phyloP scores from a whole-genome alignment of 768 basidiomycete species.

The Mycena crocata region DNA sequence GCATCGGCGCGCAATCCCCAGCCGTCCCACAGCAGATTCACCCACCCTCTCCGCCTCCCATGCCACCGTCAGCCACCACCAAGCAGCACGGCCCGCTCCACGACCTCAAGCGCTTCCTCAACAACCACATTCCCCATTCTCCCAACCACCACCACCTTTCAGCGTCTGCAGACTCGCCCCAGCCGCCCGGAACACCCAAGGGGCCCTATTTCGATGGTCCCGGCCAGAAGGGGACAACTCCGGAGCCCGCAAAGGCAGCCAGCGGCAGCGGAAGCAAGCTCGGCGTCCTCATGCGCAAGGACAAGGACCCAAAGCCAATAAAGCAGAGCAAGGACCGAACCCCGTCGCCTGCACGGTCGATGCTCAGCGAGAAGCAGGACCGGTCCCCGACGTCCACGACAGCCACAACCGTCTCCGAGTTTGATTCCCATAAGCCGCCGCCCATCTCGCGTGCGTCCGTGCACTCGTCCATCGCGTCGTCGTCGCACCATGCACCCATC shows the following conservation, averaged over 20 bases:
- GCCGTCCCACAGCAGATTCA: neutral
- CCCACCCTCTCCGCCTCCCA: slow-evolving; percentile 35
- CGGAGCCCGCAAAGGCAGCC: slow-evolving; percentile 7
- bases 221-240: slow-evolving; percentile 8
- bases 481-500: slow-evolving; percentile 20
- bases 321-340: slow-evolving; percentile 61
- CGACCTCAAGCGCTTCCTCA: slow-evolving; percentile 95
- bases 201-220: slow-evolving; percentile 25
- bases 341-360: slow-evolving; percentile 44
- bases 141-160: slow-evolving; percentile 48
- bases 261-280: slow-evolving; percentile 34
- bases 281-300: slow-evolving; percentile 43
- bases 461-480: slow-evolving; percentile 2
- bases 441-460: slow-evolving; percentile 39
- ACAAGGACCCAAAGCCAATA: slow-evolving; percentile 40
- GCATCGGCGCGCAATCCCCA: slow-evolving; percentile 40
- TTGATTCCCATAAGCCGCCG: too few relatives aligned
- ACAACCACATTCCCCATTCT: slow-evolving; percentile 85
- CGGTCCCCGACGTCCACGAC: slow-evolving; percentile 36
- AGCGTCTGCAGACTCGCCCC: slow-evolving; percentile 17
- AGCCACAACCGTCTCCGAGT: too few relatives aligned
- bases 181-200: slow-evolving; percentile 7
- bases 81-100: slow-evolving; percentile 78
- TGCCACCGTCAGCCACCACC: slow-evolving; percentile 29
- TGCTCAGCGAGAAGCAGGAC: slow-evolving; percentile 39